A percentile compares a stretch with the other conserved stretches of the same genome.
phyloP scores from a whole-genome alignment of 169 alveolate genomes.

The Ichthyophthirius multifiliis region DNA sequence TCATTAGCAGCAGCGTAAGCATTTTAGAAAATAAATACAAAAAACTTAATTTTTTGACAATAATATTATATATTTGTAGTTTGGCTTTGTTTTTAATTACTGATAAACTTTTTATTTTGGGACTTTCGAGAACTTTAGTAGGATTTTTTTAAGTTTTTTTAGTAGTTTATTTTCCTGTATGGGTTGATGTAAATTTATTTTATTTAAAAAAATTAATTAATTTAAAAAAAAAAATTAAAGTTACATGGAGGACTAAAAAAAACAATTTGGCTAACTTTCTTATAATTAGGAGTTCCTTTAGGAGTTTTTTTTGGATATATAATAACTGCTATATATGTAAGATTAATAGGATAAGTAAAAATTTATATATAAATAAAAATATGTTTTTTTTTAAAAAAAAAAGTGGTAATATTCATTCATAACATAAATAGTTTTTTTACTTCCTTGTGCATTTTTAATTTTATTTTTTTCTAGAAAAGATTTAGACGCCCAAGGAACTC shows the following conservation, averaged over 20 bases:
- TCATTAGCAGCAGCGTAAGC: conserved; percentile 54
- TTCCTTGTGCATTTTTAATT: background rate
- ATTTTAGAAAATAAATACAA: conserved; percentile 37
- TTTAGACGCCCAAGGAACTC: background rate
- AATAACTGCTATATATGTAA: background rate
- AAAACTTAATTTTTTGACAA: conserved; percentile 5
- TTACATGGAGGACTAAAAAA: conserved; percentile 41
- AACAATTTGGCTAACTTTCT: conserved; percentile 62
- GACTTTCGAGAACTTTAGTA: conserved; percentile 46
- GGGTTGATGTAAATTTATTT: conserved; percentile 61
- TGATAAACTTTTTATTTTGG: background rate
- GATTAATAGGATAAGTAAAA: background rate
- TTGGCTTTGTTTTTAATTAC: background rate
- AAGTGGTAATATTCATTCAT: conserved; percentile 6
- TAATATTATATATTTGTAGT: background rate
- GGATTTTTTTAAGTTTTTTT: conserved; percentile 71
- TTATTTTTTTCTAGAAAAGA: background rate
- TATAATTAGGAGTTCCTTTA: conserved; percentile 54
- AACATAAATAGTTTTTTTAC: background rate
- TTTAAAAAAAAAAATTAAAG: background rate
- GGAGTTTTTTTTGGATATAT: background rate
- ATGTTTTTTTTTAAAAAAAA: background rate
- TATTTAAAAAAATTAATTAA: background rate
- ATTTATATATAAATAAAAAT: background rate
- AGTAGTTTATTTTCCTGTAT: conserved; percentile 80